These are phyloP conservation scores for Musa beccarii DNA, from an alignment of 176 grass and related monocot species.

Conservation along the genomic window DNA sequence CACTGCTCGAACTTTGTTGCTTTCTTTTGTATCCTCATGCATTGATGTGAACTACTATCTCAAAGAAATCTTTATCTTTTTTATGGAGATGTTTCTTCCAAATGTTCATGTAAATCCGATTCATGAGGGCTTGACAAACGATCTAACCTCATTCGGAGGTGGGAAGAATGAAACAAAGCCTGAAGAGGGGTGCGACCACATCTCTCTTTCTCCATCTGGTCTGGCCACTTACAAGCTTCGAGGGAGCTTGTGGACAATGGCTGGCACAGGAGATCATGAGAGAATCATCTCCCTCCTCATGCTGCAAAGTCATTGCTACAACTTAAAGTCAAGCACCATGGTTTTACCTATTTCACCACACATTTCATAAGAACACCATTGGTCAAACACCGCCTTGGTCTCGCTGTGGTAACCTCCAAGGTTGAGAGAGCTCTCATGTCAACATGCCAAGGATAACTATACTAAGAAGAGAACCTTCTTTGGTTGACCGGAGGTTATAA, in stretches of 20 bases:
- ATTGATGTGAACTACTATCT: too few species aligned
- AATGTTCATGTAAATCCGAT: slow-evolving; percentile 31
- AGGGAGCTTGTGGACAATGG: slow-evolving; percentile 64
- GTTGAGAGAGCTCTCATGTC: too few species aligned
- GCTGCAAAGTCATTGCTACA: slow-evolving; percentile 73
- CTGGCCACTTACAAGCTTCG: slow-evolving; percentile 58
- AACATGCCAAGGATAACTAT: too few species aligned
- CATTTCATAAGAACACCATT: slow-evolving; percentile 16
- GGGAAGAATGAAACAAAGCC: slow-evolving; percentile 29
- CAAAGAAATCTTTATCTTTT: too few species aligned
- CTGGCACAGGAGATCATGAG: slow-evolving; percentile 46
- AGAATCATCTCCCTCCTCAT: slow-evolving; percentile 40
- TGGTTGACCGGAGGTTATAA: too few species aligned
- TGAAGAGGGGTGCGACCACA: slow-evolving; percentile 25
- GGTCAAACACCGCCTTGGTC: too few species aligned
- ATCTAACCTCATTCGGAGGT: slow-evolving; percentile 11
- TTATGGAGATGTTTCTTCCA: too few species aligned
- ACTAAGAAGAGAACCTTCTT: too few species aligned
- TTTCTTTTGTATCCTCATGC: too few species aligned
- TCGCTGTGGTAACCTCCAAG: too few species aligned
- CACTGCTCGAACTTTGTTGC: too few species aligned
- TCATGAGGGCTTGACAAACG: slow-evolving; percentile 21
- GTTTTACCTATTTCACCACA: slow-evolving; percentile 77
- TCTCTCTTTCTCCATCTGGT: slow-evolving; percentile 56
- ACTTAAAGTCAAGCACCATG: slow-evolving; percentile 73